These are phyloP conservation scores for Yarrowia porcina DNA, from an alignment of 805 yeast genomes.

Conservation along the genomic window DNA sequence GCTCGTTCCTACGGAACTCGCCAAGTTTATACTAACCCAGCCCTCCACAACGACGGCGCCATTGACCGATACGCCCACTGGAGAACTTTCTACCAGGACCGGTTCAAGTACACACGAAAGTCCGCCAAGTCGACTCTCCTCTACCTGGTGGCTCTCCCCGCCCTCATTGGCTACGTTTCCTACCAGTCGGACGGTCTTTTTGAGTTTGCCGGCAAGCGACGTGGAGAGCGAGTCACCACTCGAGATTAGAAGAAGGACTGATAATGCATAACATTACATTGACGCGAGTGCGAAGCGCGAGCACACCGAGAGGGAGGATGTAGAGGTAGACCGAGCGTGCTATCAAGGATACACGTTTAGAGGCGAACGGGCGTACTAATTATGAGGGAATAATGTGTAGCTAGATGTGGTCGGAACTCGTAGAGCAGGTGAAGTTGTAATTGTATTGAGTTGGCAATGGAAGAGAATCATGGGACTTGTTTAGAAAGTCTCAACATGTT, in stretches of 20 bases:
- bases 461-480: too few species aligned
- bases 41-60: slow-evolving; percentile 38
- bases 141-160: slow-evolving; percentile 33
- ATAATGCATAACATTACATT: background rate
- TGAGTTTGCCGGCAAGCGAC: slow-evolving; percentile 31
- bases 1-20: too few species aligned
- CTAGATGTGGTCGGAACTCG: too few species aligned
- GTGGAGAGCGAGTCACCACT: slow-evolving; percentile 31
- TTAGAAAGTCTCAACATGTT: too few species aligned
- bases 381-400: too few species aligned
- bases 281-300: background rate
- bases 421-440: too few species aligned
- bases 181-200: slow-evolving; percentile 28
- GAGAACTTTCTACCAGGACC: slow-evolving; percentile 35
- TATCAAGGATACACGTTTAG: too few species aligned
- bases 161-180: slow-evolving; percentile 38
- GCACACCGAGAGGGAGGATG: too few species aligned
- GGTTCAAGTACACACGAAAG: slow-evolving; percentile 28
- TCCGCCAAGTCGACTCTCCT: slow-evolving; percentile 14
- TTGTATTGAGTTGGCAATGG: too few species aligned
- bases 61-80: slow-evolving; percentile 39
- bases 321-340: too few species aligned
- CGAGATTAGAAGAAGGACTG: background rate
- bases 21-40: slow-evolving; percentile 21
- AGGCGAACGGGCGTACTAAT: too few species aligned